Evolutionary conservation across 2,329 filamentous ascomycete genomes (phyloP).

Genomic region (Hypoxylon sp.): DNA sequence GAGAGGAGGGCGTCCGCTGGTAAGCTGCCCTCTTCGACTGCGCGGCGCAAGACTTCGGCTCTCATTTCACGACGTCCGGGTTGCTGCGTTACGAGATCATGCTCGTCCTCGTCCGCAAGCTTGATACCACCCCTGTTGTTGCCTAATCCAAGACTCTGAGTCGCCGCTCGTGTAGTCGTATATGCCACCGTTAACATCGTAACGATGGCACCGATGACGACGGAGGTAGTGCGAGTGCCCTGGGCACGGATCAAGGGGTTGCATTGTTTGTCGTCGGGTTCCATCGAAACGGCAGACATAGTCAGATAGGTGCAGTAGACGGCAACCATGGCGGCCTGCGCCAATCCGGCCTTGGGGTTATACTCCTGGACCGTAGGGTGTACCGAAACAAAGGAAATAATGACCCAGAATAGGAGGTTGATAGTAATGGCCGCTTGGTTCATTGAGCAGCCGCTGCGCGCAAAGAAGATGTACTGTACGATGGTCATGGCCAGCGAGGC

Average conservation of each 20-base stretch:
- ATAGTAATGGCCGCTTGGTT: constrained; percentile 97
- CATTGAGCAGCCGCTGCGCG: constrained; percentile 85
- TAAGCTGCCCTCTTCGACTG: constrained; percentile 91
- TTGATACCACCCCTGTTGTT: constrained; percentile 71
- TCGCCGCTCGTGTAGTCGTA: constrained; percentile 95
- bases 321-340: constrained; percentile 97
- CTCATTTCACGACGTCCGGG: constrained; percentile 92
- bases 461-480: constrained; percentile 98
- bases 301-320: constrained; percentile 99
- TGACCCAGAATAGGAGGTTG: constrained; percentile 87
- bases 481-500: constrained; percentile 94
- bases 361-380: constrained; percentile 91
- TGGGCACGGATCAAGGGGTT: constrained; percentile 91
- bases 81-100: constrained; percentile 89
- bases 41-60: constrained; percentile 88
- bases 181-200: constrained; percentile 98
- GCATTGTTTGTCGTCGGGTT: constrained; percentile 92
- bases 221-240: constrained; percentile 89
- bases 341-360: constrained; percentile 93
- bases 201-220: constrained; percentile 92
- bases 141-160: constrained; percentile 85
- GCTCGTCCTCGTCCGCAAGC: constrained; percentile 81
- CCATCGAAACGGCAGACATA: constrained; percentile 98
- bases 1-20: constrained; percentile 91
- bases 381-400: constrained; percentile 86